Conservation (phyloP, 805 yeast genomes). For the Wickerhamiella shivajii region DNA sequence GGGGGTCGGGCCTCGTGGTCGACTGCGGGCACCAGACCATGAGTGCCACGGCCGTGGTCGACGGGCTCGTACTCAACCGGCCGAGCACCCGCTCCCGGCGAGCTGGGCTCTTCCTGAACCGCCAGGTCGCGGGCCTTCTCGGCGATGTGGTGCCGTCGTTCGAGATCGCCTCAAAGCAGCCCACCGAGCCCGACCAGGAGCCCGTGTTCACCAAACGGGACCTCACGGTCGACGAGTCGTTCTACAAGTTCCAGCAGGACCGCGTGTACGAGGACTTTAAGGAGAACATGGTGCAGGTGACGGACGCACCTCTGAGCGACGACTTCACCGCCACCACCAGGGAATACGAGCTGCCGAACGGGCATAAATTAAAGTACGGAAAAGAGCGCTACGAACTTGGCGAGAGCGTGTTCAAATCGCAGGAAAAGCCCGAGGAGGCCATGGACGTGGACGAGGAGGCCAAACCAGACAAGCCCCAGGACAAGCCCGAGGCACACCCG, state of each 20-base stretch:
- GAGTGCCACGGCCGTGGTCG: conserved; percentile 39
- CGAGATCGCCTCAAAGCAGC: conserved; percentile 33
- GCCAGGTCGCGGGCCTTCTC: conserved; percentile 33
- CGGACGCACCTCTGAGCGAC: conserved; percentile 28
- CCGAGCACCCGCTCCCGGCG: conserved; percentile 50
- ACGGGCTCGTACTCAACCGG: conserved; percentile 26
- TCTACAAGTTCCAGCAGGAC: conserved; percentile 40
- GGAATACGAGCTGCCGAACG: conserved; percentile 51
- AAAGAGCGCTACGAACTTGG: conserved; percentile 48
- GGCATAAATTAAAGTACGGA: conserved; percentile 47
- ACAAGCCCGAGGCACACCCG: conserved; percentile 4
- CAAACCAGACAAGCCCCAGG: conserved; percentile 7
- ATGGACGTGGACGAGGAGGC: conserved; percentile 19
- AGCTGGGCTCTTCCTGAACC: conserved; percentile 55
- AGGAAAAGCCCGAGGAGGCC: conserved; percentile 15
- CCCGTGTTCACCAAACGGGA: conserved; percentile 23
- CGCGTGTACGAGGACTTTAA: conserved; percentile 58
- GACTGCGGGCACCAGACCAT: conserved; percentile 71
- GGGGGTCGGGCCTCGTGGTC: conserved; percentile 75
- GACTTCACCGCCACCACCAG: conserved; percentile 17
- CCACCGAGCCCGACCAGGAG: conserved; percentile 22
- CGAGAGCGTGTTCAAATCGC: conserved; percentile 61
- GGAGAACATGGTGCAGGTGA: conserved; percentile 29
- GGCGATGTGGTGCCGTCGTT: conserved; percentile 31
- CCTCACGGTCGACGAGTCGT: conserved; percentile 30